Conservation (phyloP, 257 asterid species). For the Leptodermis oblonga region DNA sequence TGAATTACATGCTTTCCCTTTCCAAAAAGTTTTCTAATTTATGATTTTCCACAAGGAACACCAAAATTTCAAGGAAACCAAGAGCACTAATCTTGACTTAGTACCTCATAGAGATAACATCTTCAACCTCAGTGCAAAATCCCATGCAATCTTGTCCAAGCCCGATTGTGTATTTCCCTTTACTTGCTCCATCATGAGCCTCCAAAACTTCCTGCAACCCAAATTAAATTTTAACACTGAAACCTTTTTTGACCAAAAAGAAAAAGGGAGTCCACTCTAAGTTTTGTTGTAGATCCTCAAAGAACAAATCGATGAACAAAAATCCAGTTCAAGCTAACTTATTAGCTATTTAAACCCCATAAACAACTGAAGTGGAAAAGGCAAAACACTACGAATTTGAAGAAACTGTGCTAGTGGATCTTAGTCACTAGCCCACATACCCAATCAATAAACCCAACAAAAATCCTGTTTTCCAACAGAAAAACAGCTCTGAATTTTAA, state of each 20-base stretch:
- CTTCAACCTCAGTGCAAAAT: conserved; percentile 93
- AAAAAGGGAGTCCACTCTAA: conserved; percentile 10
- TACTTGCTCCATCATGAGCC: conserved; percentile 98
- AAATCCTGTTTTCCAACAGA: neutral
- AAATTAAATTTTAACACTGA: neutral
- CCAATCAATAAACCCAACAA: neutral
- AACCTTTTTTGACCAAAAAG: neutral
- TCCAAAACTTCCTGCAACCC: conserved; percentile 74
- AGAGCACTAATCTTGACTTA: conserved; percentile 6
- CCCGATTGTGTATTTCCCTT: conserved; percentile 98
- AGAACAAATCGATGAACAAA: neutral
- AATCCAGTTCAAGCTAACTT: neutral
- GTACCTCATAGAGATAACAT: conserved; percentile 98
- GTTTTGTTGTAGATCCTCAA: conserved; percentile 1
- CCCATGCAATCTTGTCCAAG: conserved; percentile 99
- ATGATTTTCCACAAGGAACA: conserved; percentile 4
- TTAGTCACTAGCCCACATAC: conserved; percentile 7
- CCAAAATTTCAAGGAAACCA: neutral
- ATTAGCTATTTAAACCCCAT: neutral
- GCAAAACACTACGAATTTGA: neutral
- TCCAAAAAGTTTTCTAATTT: neutral
- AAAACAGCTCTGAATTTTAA: neutral
- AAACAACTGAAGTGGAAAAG: neutral
- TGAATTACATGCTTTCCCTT: neutral
- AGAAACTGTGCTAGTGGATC: conserved; percentile 3